phyloP scores from a whole-genome alignment of 75 land plant species.

The Sequoia sempervirens region DNA sequence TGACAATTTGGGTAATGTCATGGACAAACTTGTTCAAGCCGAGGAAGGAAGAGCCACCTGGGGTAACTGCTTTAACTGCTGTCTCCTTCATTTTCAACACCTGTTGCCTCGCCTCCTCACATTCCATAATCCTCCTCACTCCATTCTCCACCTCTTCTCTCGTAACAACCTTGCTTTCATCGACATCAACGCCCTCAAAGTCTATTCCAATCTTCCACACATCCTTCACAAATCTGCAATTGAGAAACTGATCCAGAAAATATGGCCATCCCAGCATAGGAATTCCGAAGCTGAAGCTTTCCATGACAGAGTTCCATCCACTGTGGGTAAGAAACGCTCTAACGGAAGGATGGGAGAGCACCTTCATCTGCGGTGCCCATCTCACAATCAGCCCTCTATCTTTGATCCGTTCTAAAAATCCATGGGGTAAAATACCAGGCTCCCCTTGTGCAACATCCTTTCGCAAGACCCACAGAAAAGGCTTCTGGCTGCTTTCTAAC shows the following conservation, averaged over 20 bases:
- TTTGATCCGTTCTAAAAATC: background rate
- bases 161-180: background rate
- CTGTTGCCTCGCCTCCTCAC: background rate
- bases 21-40: background rate
- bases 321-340: background rate
- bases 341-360: background rate
- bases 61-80: background rate
- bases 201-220: background rate
- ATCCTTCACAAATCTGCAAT: constrained; percentile 1
- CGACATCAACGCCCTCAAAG: background rate
- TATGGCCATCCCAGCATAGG: constrained; percentile 7
- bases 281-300: background rate
- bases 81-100: background rate
- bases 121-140: background rate
- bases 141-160: background rate
- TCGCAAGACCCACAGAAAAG: constrained; percentile 60
- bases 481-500: constrained; percentile 32
- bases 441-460: background rate
- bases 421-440: background rate
- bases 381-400: background rate
- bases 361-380: background rate
- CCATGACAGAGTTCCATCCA: constrained; percentile 2
- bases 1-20: background rate
- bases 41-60: background rate
- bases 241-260: constrained; percentile 6